Evolutionary conservation across 2,329 filamentous ascomycete genomes (phyloP).

Genomic region (Pseudocercospora fijiensis): DNA sequence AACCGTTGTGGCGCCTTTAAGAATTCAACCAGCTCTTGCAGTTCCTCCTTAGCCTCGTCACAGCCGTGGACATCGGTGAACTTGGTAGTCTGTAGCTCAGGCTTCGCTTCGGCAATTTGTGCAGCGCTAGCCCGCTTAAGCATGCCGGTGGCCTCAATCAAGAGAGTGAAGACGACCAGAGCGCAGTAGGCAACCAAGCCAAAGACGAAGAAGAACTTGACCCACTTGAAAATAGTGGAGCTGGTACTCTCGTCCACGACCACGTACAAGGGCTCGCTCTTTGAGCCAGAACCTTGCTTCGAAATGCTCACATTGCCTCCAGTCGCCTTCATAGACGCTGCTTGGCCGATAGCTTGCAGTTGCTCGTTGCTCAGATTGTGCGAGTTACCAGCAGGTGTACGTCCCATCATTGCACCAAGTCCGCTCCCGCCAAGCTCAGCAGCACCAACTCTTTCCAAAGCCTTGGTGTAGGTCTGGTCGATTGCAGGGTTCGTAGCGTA

Average conservation of each 20-base stretch:
- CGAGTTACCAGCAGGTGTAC: conserved; percentile 38
- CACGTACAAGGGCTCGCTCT: conserved; percentile 86
- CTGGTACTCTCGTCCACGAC: conserved; percentile 88
- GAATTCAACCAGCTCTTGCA: conserved; percentile 96
- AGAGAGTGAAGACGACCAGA: conserved; percentile 73
- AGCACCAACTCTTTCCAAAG: conserved; percentile 63
- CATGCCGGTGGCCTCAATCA: conserved; percentile 76
- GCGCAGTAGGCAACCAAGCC: conserved; percentile 75
- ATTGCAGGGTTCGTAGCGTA: conserved; percentile 78
- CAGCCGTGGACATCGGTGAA: conserved; percentile 96
- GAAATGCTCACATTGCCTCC: conserved; percentile 64
- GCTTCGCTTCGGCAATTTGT: conserved; percentile 79
- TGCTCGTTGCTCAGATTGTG: conserved; percentile 59
- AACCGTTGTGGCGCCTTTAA: conserved; percentile 91
- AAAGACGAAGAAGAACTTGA: conserved; percentile 81
- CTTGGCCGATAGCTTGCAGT: conserved; percentile 76
- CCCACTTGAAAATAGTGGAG: conserved; percentile 80
- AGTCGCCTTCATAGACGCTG: conserved; percentile 68
- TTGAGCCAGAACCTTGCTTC: conserved; percentile 63
- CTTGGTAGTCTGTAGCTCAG: conserved; percentile 85
- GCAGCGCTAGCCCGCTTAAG: conserved; percentile 73
- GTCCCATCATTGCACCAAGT: conserved; percentile 25
- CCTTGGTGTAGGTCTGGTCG: conserved; percentile 76
- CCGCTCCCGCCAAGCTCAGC: conserved; percentile 38
- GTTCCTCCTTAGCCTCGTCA: conserved; percentile 96